Percentiles rank a stretch among this genome's conserved stretches.
These are phyloP conservation scores for Penicillium sumatraense DNA, from an alignment of 2,329 filamentous ascomycete genomes.

Conservation along the genomic window DNA sequence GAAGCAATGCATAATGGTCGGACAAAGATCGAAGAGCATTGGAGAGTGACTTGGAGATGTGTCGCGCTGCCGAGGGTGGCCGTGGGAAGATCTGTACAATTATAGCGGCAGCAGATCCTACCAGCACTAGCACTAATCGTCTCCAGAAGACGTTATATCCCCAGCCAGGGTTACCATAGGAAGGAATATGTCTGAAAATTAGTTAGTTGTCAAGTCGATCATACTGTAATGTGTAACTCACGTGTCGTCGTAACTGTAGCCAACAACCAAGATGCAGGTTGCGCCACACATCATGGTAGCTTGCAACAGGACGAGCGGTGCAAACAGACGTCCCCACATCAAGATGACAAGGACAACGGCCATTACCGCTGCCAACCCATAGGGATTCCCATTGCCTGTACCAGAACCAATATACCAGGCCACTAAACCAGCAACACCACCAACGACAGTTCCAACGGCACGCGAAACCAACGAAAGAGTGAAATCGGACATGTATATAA, in stretches of 20 bases:
- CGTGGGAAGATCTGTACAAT: conserved; percentile 54
- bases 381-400: conserved; percentile 53
- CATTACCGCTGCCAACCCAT: conserved; percentile 53
- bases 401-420: conserved; percentile 60
- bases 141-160: conserved; percentile 58
- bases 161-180: conserved; percentile 53
- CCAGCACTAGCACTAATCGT: conserved; percentile 48
- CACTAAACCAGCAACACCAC: conserved; percentile 53
- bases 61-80: conserved; percentile 52
- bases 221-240: conserved; percentile 16
- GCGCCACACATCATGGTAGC: conserved; percentile 46
- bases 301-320: conserved; percentile 34
- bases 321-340: conserved; percentile 43
- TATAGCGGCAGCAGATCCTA: conserved; percentile 50
- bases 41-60: conserved; percentile 53
- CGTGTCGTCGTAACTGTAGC: conserved; percentile 53
- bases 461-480: conserved; percentile 51
- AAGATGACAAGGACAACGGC: conserved; percentile 37
- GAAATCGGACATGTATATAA: conserved; percentile 58
- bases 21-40: conserved; percentile 49
- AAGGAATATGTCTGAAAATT: conserved; percentile 38
- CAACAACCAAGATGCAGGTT: conserved; percentile 52
- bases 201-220: conserved; percentile 1
- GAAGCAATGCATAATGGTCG: conserved; percentile 55
- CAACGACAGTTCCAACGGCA: conserved; percentile 50